Base-by-base conservation (phyloP, 805 yeast species). In the Jamesozyma gamospora region DNA sequence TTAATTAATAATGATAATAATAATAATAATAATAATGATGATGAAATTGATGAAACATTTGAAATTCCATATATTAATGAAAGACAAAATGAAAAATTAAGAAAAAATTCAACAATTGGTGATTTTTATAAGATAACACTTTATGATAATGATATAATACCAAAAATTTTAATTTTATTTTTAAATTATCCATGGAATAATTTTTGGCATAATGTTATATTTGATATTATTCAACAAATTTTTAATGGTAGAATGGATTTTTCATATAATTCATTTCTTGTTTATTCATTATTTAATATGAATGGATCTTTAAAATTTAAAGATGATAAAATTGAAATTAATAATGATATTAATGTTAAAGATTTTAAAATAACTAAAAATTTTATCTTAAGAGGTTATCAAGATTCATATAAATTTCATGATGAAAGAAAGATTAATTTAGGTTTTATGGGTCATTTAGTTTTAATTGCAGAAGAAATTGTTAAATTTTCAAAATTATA, bases 401-500 rank as follows among this genome's bases (percentile, higher is more conserved):
- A 64, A 44, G 63, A 63, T 24, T 78, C 83, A 42, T 72, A 74
- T 43, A 70, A 70, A 27, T 73, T 76, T 52, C 83, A 83, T 56
- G 72, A 70, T 46, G 65, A 65, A 41, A 67, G 69, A 12, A 75
- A 77, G 4, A 72, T 83, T 31, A 71, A 94, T 40, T 74, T 88
- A 30, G 98, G 98, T 0, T 92, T 86, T 56, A 87, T 88, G 86
- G 98, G 98, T n/a, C 98, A 92, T 58, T 64, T 92, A 47, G 86
- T 94, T 5, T 66, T 92, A 37, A 85, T 92, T 41, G 87, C 95
- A 37, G 98, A 92, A 58, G 98, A 92, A 58, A 87, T 92, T 34
- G 95, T 87, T 36, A 92, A 92, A 58, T 92, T 92, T 59, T 64
- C 70, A 4, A 56, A 57, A 33, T 61, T 74, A 3, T 71, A 56